Evolutionary conservation across 495 filamentous ascomycete genomes (phyloP).

Genomic region (Hypoxylon crocopeplum): DNA sequence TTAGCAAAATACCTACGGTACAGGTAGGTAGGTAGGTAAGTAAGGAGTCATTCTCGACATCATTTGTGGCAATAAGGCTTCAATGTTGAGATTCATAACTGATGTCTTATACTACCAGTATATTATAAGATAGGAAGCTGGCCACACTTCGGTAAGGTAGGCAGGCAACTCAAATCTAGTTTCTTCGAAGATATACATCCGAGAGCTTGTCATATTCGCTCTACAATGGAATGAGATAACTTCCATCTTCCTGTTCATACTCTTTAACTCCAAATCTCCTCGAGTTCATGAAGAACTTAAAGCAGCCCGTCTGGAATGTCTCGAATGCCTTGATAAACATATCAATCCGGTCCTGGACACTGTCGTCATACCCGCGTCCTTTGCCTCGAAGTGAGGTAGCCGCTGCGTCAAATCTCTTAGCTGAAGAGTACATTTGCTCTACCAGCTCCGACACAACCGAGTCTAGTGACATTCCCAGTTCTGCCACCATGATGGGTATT

Average conservation of each 20-base stretch:
- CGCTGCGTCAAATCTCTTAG: not conserved
- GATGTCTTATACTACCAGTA: too few relatives aligned
- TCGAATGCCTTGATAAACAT: constrained; percentile 12
- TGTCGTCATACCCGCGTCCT: not conserved
- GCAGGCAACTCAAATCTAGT: too few relatives aligned
- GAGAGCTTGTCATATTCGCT: too few relatives aligned
- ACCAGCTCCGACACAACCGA: constrained; percentile 1
- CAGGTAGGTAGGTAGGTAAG: too few relatives aligned
- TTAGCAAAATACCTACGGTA: too few relatives aligned
- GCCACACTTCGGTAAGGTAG: too few relatives aligned
- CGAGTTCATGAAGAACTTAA: constrained; percentile 11
- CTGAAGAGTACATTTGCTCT: constrained; percentile 9
- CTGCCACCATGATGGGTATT: constrained; percentile 5
- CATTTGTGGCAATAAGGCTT: too few relatives aligned
- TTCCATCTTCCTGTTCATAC: constrained; percentile 4
- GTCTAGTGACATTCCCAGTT: not conserved
- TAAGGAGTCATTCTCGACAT: too few relatives aligned
- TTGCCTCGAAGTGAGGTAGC: constrained; percentile 7
- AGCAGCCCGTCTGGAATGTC: constrained; percentile 8
- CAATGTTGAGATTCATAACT: too few relatives aligned
- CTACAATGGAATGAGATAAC: constrained; percentile 8
- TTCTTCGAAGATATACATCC: too few relatives aligned
- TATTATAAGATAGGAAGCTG: too few relatives aligned
- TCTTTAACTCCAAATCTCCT: constrained; percentile 13
- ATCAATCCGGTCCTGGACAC: not conserved